Base-by-base conservation (phyloP, 1,284 basidiomycete genomes). In the Trametes hirsuta region DNA sequence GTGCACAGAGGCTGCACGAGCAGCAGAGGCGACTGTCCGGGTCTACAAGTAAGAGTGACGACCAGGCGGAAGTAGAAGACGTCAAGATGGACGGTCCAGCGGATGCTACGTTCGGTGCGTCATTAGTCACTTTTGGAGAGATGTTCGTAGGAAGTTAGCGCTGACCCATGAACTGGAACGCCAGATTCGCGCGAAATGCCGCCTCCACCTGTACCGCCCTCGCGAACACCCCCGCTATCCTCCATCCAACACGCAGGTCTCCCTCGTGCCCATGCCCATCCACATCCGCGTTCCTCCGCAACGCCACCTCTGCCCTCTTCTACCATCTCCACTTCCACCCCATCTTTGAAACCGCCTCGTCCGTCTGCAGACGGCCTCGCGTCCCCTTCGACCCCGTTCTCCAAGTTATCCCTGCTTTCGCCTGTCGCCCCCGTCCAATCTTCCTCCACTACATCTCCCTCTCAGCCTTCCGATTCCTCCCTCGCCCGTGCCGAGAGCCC, bases 121-220 rank as follows among this genome's bases (percentile, higher is more conserved):
- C 37, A 2, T 24, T 18, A 3, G 15, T 5, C 15, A 36, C 42
- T 22, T 25, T 2, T 12, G 39, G 18, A 14, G 14, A 48, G n/a
- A 18, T 12, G 18, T 18, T 41, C 18, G 22, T 50, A n/a, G 30
- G 18, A 40, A 47, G 30, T 52, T 36, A 24, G 24, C 42, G 37
- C 6, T 44, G 22, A 46, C 41, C 21, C n/a, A 8, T 30, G 30
- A 8, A 5, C 5, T 30, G 30, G 30, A 30, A 30, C 15, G n/a
- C 6, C 55, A 73, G 73, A 74, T 55, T 59, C 66, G 4, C 70
- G 68, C 25, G 75, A 76, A 12, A 81, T 80, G 80, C 79, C 79
- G 11, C 79, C 79, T 9, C 81, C 81, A 14, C 81, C 79, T 3
- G 74, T 81, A 63, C 80, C 79, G 5, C 74, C 77, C 6, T 69